phyloP scores from a whole-genome alignment of 306 rosid species.

The Cyclanthera cordifolia region DNA sequence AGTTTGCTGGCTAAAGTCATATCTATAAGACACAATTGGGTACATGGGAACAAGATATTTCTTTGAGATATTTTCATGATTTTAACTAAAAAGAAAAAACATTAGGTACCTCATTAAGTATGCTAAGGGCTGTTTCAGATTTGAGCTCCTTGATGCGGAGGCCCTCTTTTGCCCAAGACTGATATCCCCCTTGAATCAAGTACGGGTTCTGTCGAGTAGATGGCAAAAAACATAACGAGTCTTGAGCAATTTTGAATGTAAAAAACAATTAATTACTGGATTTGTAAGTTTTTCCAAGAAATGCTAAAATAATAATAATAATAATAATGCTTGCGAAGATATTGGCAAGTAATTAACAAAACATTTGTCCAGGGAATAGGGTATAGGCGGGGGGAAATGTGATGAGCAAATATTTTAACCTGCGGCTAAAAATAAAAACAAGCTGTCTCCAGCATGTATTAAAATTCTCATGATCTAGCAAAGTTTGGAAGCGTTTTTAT shows the following conservation, averaged over 20 bases:
- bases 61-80: neutral
- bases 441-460: neutral
- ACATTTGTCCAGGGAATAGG: neutral
- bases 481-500: neutral
- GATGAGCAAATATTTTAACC: neutral
- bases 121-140: slow-evolving; percentile 62
- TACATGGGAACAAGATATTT: neutral
- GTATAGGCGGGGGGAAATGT: neutral
- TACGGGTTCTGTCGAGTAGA: slow-evolving; percentile 55
- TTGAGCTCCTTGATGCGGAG: slow-evolving; percentile 84
- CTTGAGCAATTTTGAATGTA: neutral
- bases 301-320: neutral
- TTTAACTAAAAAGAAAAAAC: slow-evolving; percentile 1
- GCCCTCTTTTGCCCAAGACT: slow-evolving; percentile 69
- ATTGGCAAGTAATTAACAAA: neutral
- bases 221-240: neutral
- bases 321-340: neutral
- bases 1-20: neutral
- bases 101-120: slow-evolving; percentile 65
- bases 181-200: slow-evolving; percentile 84
- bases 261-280: neutral
- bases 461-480: neutral
- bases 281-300: neutral
- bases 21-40: neutral
- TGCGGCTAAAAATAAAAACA: neutral